Base-by-base conservation (phyloP, 805 yeast species). In the Candida sakaeoensis region DNA sequence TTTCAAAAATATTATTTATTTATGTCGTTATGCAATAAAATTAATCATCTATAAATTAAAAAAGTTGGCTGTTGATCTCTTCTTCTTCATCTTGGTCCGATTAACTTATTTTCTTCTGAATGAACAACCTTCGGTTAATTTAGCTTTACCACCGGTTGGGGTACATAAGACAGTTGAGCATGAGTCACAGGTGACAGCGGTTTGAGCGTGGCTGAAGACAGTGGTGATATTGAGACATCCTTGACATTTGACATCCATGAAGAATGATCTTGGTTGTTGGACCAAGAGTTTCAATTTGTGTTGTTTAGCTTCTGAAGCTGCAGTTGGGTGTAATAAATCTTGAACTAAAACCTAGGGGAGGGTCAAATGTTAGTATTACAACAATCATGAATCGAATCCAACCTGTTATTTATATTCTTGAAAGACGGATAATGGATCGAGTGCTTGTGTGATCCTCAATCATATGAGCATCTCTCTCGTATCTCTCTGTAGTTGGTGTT, bases 131-230 rank as follows among this genome's bases (percentile, higher is more conserved):
- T 95, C 99, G 60, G 98, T 89, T 72, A 93, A 82, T 77, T 85
- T 89, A 68, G 98, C 97, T 82, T 93, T 93, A 80, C 99, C 99
- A 81, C 99, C 99, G 57, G 97, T 85, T 70, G 99, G 99, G 66
- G 93, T 84, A 78, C 98, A 90, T 68, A 93, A 85, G 54, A 93
- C 97, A 56, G 96, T 88, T 57, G 98, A 83, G 79, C 99, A 93
- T 42, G 95, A 82, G 68, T 95, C 98, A 82, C 99, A 93, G 65
- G 96, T 85, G 65, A 93, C 99, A 63, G 97, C 98, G 63, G 99
- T 93, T 81, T 93, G 99, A 58, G 99, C 98, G 75, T 93, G 99
- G 53, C 98, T 91, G 85, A 93, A 93, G 57, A 93, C 98, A 59
- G 97, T 91, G 74, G 99, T 89, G 79, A 93, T 93, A 83, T 83